A percentile compares a stretch with the other conserved stretches of the same genome.
phyloP scores from a whole-genome alignment of 805 yeast species.

The Metschnikowia lochheadii region DNA sequence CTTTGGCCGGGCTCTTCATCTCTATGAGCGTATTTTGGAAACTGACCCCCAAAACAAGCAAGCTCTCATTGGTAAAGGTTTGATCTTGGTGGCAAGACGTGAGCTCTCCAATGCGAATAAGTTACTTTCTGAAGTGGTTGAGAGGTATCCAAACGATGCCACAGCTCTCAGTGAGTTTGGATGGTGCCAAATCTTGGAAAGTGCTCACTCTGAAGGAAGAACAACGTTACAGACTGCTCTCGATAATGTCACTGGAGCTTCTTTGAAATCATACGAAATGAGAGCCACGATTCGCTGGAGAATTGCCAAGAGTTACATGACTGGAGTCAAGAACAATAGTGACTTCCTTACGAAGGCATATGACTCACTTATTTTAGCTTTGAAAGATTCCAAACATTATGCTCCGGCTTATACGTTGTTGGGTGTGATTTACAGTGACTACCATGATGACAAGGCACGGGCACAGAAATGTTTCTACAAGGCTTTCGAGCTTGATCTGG shows the following conservation, averaged over 20 bases:
- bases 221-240: slow-evolving; percentile 44
- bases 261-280: slow-evolving; percentile 47
- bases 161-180: slow-evolving; percentile 67
- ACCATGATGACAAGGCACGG: slow-evolving; percentile 54
- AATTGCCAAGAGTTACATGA: slow-evolving; percentile 60
- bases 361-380: slow-evolving; percentile 52
- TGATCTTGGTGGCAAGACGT: slow-evolving; percentile 66
- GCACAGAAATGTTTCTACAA: slow-evolving; percentile 85
- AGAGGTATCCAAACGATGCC: slow-evolving; percentile 45
- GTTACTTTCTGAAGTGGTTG: slow-evolving; percentile 49
- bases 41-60: slow-evolving; percentile 40
- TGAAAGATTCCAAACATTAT: slow-evolving; percentile 58
- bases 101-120: slow-evolving; percentile 51
- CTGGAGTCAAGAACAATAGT: slow-evolving; percentile 18
- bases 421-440: slow-evolving; percentile 65
- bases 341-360: slow-evolving; percentile 46
- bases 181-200: slow-evolving; percentile 69
- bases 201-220: slow-evolving; percentile 50
- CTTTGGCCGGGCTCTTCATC: slow-evolving; percentile 63
- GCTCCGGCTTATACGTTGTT: slow-evolving; percentile 81
- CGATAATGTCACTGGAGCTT: slow-evolving; percentile 43
- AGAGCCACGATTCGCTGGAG: slow-evolving; percentile 69
- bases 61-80: slow-evolving; percentile 79
- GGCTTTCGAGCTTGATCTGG: slow-evolving; percentile 82
- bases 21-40: slow-evolving; percentile 60